Conservation (phyloP, 1,139 yeast species). For the Blastobotrys apis region DNA sequence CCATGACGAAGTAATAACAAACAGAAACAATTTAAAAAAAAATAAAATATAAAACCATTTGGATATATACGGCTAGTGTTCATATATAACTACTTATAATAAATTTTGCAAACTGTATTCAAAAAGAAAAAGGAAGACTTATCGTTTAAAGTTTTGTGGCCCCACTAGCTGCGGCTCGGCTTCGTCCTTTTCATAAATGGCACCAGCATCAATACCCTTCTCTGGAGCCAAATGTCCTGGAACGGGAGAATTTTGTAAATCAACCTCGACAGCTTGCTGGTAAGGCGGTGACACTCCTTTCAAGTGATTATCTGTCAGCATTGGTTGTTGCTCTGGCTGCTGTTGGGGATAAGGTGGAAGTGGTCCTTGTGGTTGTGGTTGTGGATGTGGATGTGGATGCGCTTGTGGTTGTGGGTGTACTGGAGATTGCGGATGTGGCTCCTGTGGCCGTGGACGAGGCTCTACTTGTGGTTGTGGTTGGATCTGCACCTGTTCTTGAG, state of each 20-base stretch:
- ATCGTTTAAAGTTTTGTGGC: too few species aligned
- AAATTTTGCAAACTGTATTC: too few species aligned
- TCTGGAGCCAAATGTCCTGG: too few species aligned
- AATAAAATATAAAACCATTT: too few species aligned
- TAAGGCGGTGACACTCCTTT: background rate
- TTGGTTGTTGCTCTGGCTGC: background rate
- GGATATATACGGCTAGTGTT: too few species aligned
- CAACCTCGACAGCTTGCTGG: too few species aligned
- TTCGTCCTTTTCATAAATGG: too few species aligned
- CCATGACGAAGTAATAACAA: conserved; percentile 2
- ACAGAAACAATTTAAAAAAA: background rate
- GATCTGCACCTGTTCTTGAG: background rate
- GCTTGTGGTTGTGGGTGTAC: background rate
- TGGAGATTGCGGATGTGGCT: background rate
- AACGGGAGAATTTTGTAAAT: too few species aligned
- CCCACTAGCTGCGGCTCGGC: too few species aligned
- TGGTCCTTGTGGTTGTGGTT: background rate
- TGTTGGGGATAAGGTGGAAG: background rate
- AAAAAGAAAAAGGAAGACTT: too few species aligned
- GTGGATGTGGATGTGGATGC: background rate
- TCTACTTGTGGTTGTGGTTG: background rate
- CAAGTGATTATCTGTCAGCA: background rate
- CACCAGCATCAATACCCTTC: too few species aligned
- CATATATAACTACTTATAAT: too few species aligned
- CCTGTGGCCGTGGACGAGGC: background rate